Conservation (phyloP, 2,329 filamentous ascomycete species). For the Scopulariopsis brevicaulis region DNA sequence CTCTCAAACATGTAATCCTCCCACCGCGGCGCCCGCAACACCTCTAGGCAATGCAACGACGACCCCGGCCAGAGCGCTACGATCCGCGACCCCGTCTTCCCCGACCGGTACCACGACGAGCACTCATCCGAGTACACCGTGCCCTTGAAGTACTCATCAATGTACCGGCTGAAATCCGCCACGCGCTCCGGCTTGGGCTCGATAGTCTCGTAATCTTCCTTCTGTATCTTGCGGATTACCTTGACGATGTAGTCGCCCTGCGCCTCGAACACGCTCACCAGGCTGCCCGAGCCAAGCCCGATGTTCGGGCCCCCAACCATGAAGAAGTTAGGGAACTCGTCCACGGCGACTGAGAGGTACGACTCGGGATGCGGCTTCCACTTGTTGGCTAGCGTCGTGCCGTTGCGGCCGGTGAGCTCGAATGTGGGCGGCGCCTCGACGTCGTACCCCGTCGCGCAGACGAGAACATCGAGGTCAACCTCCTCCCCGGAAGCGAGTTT, state of each 20-base stretch:
- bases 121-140: background rate
- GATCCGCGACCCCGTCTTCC: background rate
- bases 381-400: conserved; percentile 16
- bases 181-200: background rate
- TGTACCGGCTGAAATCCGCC: background rate
- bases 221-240: conserved; percentile 11
- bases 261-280: conserved; percentile 33
- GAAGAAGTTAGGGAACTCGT: too few species aligned
- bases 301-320: too few species aligned
- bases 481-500: too few species aligned
- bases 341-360: too few species aligned
- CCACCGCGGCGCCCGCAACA: conserved; percentile 4
- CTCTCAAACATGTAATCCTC: conserved; percentile 6
- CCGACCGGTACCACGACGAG: conserved; percentile 4
- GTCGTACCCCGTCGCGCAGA: conserved; percentile 22
- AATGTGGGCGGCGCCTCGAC: conserved; percentile 20
- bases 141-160: background rate
- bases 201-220: background rate
- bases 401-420: conserved; percentile 23
- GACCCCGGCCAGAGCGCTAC: conserved; percentile 5
- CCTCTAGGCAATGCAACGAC: conserved; percentile 1
- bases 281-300: conserved; percentile 26
- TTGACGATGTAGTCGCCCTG: conserved; percentile 20
- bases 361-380: too few species aligned
- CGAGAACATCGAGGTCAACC: background rate